phyloP scores from a whole-genome alignment of 192 early-diverging fungal genomes.

The Podila horticola region DNA sequence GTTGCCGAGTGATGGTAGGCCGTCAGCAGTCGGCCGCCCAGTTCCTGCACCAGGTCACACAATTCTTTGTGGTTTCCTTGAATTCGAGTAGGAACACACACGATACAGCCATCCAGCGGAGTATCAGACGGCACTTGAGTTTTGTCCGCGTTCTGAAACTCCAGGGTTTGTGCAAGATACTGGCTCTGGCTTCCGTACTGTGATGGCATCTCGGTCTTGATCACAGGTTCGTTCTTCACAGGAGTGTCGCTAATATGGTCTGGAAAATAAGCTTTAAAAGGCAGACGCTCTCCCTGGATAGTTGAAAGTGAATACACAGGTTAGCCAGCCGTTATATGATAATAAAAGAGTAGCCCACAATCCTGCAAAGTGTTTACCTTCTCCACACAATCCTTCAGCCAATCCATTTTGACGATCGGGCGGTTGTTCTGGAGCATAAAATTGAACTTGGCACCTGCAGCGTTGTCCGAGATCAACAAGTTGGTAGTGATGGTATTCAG shows the following conservation, averaged over 20 bases:
- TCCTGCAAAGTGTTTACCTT: constrained; percentile 10
- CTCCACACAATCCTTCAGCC: constrained; percentile 22
- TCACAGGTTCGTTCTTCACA: neutral
- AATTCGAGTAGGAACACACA: constrained; percentile 29
- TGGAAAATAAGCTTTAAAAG: constrained; percentile 13
- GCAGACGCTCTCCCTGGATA: constrained; percentile 10
- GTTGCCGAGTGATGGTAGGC: constrained; percentile 9
- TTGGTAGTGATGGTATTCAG: constrained; percentile 18
- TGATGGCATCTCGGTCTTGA: neutral
- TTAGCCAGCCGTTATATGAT: no score
- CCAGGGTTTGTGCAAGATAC: neutral
- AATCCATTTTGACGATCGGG: constrained; percentile 25
- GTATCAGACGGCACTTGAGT: constrained; percentile 14
- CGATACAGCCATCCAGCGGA: constrained; percentile 11
- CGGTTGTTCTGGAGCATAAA: constrained; percentile 14
- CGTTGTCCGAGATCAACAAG: constrained; percentile 19
- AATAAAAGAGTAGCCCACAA: no score
- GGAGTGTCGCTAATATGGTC: neutral
- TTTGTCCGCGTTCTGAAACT: neutral
- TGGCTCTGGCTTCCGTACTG: neutral
- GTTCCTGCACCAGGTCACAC: constrained; percentile 10
- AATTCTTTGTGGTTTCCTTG: constrained; percentile 17
- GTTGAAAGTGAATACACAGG: neutral
- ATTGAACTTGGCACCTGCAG: constrained; percentile 24
- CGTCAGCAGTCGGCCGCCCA: constrained; percentile 22